Evolutionary conservation across 2,329 filamentous ascomycete genomes (phyloP).

Genomic region (Zasmidium cellare): DNA sequence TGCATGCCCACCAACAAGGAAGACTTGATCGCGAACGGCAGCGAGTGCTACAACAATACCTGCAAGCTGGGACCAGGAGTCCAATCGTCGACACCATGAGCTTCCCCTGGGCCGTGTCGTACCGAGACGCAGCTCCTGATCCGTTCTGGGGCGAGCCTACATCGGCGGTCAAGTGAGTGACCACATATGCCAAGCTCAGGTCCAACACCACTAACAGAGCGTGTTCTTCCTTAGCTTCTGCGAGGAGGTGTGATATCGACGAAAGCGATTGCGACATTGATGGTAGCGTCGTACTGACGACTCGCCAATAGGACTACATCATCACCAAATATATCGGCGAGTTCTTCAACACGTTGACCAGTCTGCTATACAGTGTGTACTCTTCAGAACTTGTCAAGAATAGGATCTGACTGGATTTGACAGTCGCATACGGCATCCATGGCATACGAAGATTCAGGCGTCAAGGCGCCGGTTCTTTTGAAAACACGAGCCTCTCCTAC

Average conservation of each 20-base stretch:
- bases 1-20: neutral
- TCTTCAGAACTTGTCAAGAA: too few relatives aligned
- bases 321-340: constrained; percentile 26
- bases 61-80: neutral
- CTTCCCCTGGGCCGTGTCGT: neutral
- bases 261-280: neutral
- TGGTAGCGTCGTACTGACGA: neutral
- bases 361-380: too few relatives aligned
- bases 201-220: neutral
- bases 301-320: constrained; percentile 23
- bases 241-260: constrained; percentile 19
- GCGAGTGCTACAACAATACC: neutral
- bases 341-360: constrained; percentile 32
- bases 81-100: neutral
- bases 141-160: constrained; percentile 15
- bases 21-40: neutral
- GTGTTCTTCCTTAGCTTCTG: constrained; percentile 20
- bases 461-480: constrained; percentile 21
- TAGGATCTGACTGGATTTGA: neutral
- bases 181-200: neutral
- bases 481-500: constrained; percentile 25
- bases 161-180: constrained; percentile 10
- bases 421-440: constrained; percentile 28
- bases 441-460: constrained; percentile 27
- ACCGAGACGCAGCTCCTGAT: neutral